Percentiles rank a stretch among this genome's conserved stretches.
Evolutionary conservation across 495 filamentous ascomycete species (phyloP).

Genomic region (Aspergillus nanangensis): DNA sequence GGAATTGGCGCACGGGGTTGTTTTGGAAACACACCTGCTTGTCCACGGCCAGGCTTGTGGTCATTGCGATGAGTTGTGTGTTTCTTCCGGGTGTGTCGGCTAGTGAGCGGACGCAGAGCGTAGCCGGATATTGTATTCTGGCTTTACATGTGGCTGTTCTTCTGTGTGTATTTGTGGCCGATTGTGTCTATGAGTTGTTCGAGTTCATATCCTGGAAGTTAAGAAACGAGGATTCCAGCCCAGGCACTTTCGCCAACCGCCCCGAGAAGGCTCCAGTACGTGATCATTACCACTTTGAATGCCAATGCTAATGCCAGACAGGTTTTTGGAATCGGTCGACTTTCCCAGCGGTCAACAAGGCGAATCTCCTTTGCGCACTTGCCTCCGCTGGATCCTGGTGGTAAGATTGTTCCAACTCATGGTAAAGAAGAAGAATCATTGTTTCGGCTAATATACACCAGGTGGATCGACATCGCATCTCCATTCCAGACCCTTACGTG

Average conservation of each 20-base stretch:
- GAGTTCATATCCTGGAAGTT: background rate
- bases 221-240: background rate
- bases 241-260: background rate
- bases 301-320: background rate
- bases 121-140: slow-evolving; percentile 9
- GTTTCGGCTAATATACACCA: background rate
- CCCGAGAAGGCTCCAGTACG: slow-evolving; percentile 4
- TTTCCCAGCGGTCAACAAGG: slow-evolving; percentile 11
- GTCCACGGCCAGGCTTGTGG: background rate
- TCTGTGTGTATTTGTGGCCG: background rate
- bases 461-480: background rate
- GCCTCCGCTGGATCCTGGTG: slow-evolving; percentile 6
- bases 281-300: background rate
- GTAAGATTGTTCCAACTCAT: background rate
- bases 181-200: background rate
- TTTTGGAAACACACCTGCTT: slow-evolving; percentile 1
- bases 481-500: no score
- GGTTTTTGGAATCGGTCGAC: slow-evolving; percentile 13
- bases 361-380: slow-evolving; percentile 7
- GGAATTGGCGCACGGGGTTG: background rate
- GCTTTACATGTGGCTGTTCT: slow-evolving; percentile 3
- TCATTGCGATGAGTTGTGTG: slow-evolving; percentile 5
- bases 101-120: slow-evolving; percentile 1
- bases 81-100: slow-evolving; percentile 4
- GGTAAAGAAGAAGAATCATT: background rate